Conservation (phyloP, 257 asterid genomes). For the Scutellaria minor region DNA sequence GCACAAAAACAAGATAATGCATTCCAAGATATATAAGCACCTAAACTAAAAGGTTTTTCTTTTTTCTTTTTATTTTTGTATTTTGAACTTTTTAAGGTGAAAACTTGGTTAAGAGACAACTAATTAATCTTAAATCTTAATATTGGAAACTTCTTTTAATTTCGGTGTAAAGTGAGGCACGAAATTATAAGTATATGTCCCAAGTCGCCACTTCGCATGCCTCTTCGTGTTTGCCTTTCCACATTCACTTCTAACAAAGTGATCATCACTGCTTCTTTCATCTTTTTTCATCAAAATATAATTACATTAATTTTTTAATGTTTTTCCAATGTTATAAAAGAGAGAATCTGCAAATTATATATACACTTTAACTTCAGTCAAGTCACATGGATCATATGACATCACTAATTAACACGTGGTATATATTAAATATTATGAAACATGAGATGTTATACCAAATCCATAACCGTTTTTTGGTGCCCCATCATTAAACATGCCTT, state of each 20-base stretch:
- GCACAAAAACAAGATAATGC: constrained; percentile 51
- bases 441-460: no score
- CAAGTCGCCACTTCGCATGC: constrained; percentile 35
- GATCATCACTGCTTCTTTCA: constrained; percentile 2
- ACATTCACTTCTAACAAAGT: constrained; percentile 16
- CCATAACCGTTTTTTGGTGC: no score
- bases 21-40: constrained; percentile 40
- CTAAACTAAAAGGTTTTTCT: constrained; percentile 16
- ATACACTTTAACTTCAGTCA: no score
- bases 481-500: no score
- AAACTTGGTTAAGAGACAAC: not conserved
- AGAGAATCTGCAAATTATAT: not conserved
- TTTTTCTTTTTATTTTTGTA: not conserved
- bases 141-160: constrained; percentile 32
- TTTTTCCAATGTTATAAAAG: not conserved
- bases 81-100: not conserved
- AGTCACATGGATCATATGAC: no score
- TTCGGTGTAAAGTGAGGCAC: constrained; percentile 40
- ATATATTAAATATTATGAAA: no score
- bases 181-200: constrained; percentile 19
- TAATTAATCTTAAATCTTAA: constrained; percentile 14
- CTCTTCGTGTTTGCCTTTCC: constrained; percentile 24
- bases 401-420: no score
- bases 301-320: no score
- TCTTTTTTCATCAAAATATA: not conserved